A percentile compares a stretch with the other conserved stretches of the same genome.
phyloP scores from a whole-genome alignment of 805 yeast genomes.

The Candida broadrunensis region DNA sequence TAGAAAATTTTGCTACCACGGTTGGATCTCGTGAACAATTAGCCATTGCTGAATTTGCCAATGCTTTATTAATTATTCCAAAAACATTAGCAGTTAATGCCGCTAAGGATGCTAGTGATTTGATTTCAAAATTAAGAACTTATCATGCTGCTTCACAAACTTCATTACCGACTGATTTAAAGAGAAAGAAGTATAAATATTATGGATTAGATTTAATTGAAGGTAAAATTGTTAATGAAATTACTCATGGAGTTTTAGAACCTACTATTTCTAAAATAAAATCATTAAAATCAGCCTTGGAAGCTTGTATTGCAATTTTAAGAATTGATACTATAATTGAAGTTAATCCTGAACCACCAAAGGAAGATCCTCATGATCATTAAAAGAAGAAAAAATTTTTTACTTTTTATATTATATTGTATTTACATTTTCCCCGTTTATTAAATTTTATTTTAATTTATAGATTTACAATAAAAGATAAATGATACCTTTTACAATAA shows the following conservation, averaged over 20 bases:
- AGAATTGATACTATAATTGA: conserved; percentile 98
- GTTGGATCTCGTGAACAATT: conserved; percentile 96
- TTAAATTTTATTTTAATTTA: too few species aligned
- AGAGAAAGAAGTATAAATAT: conserved; percentile 81
- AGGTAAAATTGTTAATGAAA: conserved; percentile 89
- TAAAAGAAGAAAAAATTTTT: too few species aligned
- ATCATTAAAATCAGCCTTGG: conserved; percentile 91
- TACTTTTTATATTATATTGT: too few species aligned
- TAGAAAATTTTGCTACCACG: conserved; percentile 96
- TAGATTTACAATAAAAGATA: too few species aligned
- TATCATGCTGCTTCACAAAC: conserved; percentile 94
- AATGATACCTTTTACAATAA: too few species aligned
- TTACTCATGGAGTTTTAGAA: conserved; percentile 84
- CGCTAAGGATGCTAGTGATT: conserved; percentile 93
- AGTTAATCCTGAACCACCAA: conserved; percentile 91
- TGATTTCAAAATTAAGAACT: conserved; percentile 91
- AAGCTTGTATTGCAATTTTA: conserved; percentile 95
- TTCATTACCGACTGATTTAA: conserved; percentile 77
- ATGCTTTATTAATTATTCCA: conserved; percentile 85
- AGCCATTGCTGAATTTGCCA: conserved; percentile 97
- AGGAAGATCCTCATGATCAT: conserved; percentile 90
- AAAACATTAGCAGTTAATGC: conserved; percentile 96
- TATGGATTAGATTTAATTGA: conserved; percentile 90
- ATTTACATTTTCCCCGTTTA: too few species aligned
- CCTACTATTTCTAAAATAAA: conserved; percentile 93